These are phyloP conservation scores for Peronosclerospora sorghi DNA, from an alignment of 352 stramenopile species.

Conservation along the genomic window DNA sequence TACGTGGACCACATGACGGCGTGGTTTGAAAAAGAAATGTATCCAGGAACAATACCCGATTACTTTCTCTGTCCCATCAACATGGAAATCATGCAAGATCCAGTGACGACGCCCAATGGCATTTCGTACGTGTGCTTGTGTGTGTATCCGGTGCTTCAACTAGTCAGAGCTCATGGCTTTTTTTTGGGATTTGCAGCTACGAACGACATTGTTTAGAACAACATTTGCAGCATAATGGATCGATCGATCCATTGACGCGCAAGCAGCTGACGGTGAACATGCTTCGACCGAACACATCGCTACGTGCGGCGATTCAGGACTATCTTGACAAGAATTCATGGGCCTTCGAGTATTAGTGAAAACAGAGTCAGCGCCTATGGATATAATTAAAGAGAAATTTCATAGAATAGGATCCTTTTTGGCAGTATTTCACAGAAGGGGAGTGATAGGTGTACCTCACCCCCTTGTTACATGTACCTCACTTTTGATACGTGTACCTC, in stretches of 20 bases:
- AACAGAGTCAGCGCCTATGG: too few relatives aligned
- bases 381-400: too few relatives aligned
- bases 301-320: slow-evolving; percentile 61
- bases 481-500: too few relatives aligned
- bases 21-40: slow-evolving; percentile 34
- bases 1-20: slow-evolving; percentile 51
- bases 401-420: too few relatives aligned
- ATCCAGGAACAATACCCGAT: slow-evolving; percentile 49
- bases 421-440: too few relatives aligned
- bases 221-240: slow-evolving; percentile 52
- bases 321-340: slow-evolving; percentile 66
- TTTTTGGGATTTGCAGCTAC: too few relatives aligned
- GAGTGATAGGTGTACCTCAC: too few relatives aligned
- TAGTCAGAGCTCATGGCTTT: too few relatives aligned
- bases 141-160: too few relatives aligned
- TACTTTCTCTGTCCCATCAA: slow-evolving; percentile 75
- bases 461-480: too few relatives aligned
- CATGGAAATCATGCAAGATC: slow-evolving; percentile 77
- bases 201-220: slow-evolving; percentile 59
- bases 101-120: slow-evolving; percentile 67
- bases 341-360: slow-evolving; percentile 52
- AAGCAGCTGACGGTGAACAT: slow-evolving; percentile 53
- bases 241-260: slow-evolving; percentile 61
- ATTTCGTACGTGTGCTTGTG: slow-evolving; percentile 46
- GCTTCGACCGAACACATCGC: slow-evolving; percentile 55